phyloP scores from a whole-genome alignment of 2,329 filamentous ascomycete species.

The Shiraia bambusicola region DNA sequence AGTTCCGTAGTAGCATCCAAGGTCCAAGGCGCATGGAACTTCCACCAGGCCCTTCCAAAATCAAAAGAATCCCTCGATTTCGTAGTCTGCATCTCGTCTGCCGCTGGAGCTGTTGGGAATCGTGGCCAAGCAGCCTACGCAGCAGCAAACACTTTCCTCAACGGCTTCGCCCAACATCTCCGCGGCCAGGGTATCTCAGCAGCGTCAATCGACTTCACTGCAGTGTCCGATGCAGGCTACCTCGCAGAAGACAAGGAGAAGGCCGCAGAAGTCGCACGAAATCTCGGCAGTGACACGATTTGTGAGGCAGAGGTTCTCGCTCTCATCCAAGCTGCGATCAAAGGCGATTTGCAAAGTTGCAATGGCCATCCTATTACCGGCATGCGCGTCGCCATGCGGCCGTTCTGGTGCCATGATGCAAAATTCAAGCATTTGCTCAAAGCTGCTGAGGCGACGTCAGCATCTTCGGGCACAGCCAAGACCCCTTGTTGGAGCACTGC shows the following conservation, averaged over 20 bases:
- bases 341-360: conserved; percentile 23
- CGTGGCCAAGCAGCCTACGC: conserved; percentile 26
- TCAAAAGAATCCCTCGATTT: conserved; percentile 34
- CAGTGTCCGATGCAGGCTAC: conserved; percentile 30
- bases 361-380: conserved; percentile 33
- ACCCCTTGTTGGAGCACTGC: conserved; percentile 24
- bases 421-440: conserved; percentile 27
- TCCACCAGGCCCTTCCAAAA: conserved; percentile 13
- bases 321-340: conserved; percentile 22
- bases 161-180: conserved; percentile 28
- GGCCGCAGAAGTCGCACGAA: conserved; percentile 25
- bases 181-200: conserved; percentile 18
- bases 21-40: conserved; percentile 24
- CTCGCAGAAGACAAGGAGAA: conserved; percentile 27
- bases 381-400: conserved; percentile 24
- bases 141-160: conserved; percentile 34
- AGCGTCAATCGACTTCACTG: conserved; percentile 27
- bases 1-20: conserved; percentile 19
- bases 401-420: conserved; percentile 32
- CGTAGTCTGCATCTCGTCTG: conserved; percentile 43
- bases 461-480: conserved; percentile 9
- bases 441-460: conserved; percentile 21
- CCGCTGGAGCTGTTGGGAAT: conserved; percentile 21
- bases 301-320: conserved; percentile 31
- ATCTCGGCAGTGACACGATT: conserved; percentile 29